Base-by-base conservation (phyloP, 768 basidiomycete species). In the Cystofilobasidium ferigula region DNA sequence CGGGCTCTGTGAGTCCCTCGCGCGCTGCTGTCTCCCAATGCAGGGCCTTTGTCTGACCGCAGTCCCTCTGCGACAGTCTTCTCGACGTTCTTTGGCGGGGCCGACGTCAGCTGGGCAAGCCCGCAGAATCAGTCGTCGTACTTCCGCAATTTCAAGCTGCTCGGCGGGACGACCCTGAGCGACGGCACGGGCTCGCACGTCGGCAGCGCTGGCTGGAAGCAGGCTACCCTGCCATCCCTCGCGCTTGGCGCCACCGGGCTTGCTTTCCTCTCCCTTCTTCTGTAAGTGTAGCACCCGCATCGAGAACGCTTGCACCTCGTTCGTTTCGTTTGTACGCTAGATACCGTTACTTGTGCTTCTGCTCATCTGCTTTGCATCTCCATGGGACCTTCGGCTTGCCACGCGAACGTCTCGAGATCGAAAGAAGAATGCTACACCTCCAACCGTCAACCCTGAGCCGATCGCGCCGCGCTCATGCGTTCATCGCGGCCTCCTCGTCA, bases 1-100 rank as follows among this genome's bases (percentile, higher is more conserved):
- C 38, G 88, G 89, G 10, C 74, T 90, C 57, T 89, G n/a, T 82
- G 28, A 57, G 57, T 59, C 9, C n/a, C n/a, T n/a, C n/a, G n/a
- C n/a, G n/a, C n/a, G n/a, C n/a, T n/a, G n/a, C n/a, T 51, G 48
- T 28, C 22, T 51, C 48, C 28, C 48, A 9, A 51, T 22, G n/a
- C 28, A 9, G 48, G 8, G 28, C 6, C 48, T 6, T 51, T 51
- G 8, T 22, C 22, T n/a, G 48, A 22, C 28, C n/a, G 28, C 48
- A 7, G 6, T 30, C 22, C 28, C 56, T 57, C 8, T n/a, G 13
- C 6, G 36, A 58, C n/a, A n/a, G n/a, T 62, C 57, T 67, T 67
- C 53, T 57, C 54, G 24, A 67, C 66, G 9, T 67, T 67, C 60
- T 62, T 67, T 36, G 66, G 66, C n/a, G 66, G 66, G 36, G 32